Percentiles rank a stretch among this genome's conserved stretches.
These are phyloP conservation scores for Gryganskiella cystojenkinii DNA, from an alignment of 192 early-diverging fungal species.

Conservation along the genomic window DNA sequence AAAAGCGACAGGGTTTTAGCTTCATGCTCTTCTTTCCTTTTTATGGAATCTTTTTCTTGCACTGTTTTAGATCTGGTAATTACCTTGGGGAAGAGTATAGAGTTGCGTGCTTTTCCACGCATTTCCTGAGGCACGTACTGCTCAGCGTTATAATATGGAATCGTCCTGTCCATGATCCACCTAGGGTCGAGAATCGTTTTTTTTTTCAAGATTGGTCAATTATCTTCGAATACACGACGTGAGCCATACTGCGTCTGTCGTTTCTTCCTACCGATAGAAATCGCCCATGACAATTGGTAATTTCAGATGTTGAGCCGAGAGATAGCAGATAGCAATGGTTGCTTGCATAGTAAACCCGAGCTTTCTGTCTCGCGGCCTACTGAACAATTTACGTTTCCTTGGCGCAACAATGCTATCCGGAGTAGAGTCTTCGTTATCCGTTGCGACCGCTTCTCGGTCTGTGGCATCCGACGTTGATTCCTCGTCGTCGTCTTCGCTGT, in stretches of 20 bases:
- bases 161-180: slow-evolving; percentile 21
- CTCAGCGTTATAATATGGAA: slow-evolving; percentile 20
- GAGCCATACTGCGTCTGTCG: neutral
- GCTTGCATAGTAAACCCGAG: neutral
- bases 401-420: too few species aligned
- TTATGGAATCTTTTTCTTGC: too few species aligned
- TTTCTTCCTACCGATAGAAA: slow-evolving; percentile 22
- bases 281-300: slow-evolving; percentile 34
- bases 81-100: neutral
- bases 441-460: neutral
- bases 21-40: too few species aligned
- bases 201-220: neutral
- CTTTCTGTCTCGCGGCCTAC: too few species aligned
- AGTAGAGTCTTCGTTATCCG: too few species aligned
- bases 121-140: slow-evolving; percentile 17
- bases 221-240: too few species aligned
- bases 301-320: slow-evolving; percentile 28
- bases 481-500: neutral
- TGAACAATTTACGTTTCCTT: too few species aligned
- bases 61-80: neutral
- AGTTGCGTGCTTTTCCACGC: neutral
- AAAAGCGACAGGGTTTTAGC: too few species aligned
- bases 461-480: neutral
- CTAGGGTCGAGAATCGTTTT: neutral
- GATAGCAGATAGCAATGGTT: slow-evolving; percentile 25